phyloP scores from a whole-genome alignment of 345 rosid species.

The Populus davidiana region DNA sequence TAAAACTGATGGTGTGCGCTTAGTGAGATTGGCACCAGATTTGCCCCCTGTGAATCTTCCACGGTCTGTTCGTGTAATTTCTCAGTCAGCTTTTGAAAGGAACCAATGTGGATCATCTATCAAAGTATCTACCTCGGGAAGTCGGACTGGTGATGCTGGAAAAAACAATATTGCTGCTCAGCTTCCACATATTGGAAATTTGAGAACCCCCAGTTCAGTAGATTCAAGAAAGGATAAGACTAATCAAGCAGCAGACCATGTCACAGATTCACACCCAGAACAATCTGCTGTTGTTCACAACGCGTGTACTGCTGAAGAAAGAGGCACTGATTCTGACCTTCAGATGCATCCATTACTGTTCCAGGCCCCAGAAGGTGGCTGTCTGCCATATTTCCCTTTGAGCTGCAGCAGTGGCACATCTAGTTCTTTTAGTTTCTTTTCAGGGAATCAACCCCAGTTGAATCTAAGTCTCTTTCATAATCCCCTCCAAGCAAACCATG shows the following conservation, averaged over 20 bases:
- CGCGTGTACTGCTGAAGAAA: constrained; percentile 42
- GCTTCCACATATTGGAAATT: constrained; percentile 28
- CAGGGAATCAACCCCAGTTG: constrained; percentile 75
- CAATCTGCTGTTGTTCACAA: constrained; percentile 45
- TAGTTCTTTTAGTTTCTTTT: constrained; percentile 65
- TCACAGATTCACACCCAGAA: constrained; percentile 31
- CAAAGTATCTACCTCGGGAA: constrained; percentile 27
- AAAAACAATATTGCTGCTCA: constrained; percentile 36
- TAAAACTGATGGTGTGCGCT: constrained; percentile 38
- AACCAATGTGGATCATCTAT: constrained; percentile 38
- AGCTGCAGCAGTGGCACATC: constrained; percentile 36
- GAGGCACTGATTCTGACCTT: constrained; percentile 46
- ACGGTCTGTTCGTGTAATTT: constrained; percentile 73
- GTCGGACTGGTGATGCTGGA: constrained; percentile 30
- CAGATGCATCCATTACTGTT: constrained; percentile 93
- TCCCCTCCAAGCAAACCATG: constrained; percentile 46
- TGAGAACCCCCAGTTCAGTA: constrained; percentile 12
- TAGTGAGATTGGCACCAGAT: constrained; percentile 93
- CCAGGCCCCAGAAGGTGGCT: constrained; percentile 61
- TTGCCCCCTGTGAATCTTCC: constrained; percentile 95
- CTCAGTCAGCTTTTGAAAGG: constrained; percentile 57
- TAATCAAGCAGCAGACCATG: constrained; percentile 29
- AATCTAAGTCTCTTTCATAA: constrained; percentile 69
- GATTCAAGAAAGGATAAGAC: constrained; percentile 29
- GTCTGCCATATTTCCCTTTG: constrained; percentile 49